Evolutionary conservation across 2,329 filamentous ascomycete genomes (phyloP).

Genomic region (Incumbomyces delicatus): DNA sequence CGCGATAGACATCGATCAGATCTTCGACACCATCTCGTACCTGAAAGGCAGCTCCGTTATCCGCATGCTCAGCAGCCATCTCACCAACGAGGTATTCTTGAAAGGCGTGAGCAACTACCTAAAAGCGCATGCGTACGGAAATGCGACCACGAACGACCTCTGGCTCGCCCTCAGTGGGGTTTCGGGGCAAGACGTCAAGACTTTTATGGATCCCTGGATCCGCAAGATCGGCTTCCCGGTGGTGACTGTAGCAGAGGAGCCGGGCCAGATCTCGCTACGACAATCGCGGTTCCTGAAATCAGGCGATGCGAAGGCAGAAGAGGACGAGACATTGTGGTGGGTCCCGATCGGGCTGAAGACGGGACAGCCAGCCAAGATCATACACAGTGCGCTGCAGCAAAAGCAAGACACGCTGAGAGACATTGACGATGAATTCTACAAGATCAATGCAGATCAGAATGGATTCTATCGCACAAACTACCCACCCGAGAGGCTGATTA

Average conservation of each 20-base stretch:
- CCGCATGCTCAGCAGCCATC: slow-evolving; percentile 86
- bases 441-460: slow-evolving; percentile 80
- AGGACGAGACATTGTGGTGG: slow-evolving; percentile 93
- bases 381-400: slow-evolving; percentile 58
- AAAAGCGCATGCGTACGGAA: slow-evolving; percentile 72
- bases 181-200: slow-evolving; percentile 75
- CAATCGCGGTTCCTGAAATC: slow-evolving; percentile 86
- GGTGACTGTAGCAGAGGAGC: slow-evolving; percentile 73
- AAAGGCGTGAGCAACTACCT: slow-evolving; percentile 85
- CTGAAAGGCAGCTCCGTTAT: slow-evolving; percentile 94
- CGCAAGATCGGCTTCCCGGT: slow-evolving; percentile 91
- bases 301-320: slow-evolving; percentile 81
- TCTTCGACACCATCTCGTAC: slow-evolving; percentile 95
- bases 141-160: slow-evolving; percentile 83
- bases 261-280: slow-evolving; percentile 68
- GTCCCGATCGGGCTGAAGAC: slow-evolving; percentile 79
- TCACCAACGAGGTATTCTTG: slow-evolving; percentile 80
- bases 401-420: slow-evolving; percentile 65
- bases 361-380: slow-evolving; percentile 54
- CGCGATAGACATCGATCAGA: slow-evolving; percentile 92
- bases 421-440: slow-evolving; percentile 73
- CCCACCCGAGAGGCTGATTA: slow-evolving; percentile 68
- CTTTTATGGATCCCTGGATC: slow-evolving; percentile 92
- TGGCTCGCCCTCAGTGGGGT: slow-evolving; percentile 83
- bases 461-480: slow-evolving; percentile 94